phyloP scores from a whole-genome alignment of 495 filamentous ascomycete genomes.

The Annulohypoxylon nitens region DNA sequence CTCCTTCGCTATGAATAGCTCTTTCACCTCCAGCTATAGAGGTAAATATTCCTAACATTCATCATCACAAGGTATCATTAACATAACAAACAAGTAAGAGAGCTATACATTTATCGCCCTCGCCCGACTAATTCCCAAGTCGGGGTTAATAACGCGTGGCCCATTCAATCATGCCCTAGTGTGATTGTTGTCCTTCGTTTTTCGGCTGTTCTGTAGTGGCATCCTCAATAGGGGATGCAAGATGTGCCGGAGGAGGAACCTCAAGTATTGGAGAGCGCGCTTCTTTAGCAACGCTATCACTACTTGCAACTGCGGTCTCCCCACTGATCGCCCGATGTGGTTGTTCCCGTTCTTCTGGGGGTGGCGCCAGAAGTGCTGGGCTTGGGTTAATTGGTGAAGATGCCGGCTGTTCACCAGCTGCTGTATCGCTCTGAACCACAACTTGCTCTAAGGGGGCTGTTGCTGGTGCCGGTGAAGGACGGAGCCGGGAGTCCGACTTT shows the following conservation, averaged over 20 bases:
- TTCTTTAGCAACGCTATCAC: conserved; percentile 28
- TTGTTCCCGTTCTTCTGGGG: conserved; percentile 31
- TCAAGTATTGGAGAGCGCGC: conserved; percentile 30
- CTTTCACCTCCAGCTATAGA: background rate
- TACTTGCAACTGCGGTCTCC: conserved; percentile 45
- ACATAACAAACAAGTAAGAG: background rate
- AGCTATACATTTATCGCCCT: conserved; percentile 10
- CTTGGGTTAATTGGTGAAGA: conserved; percentile 32
- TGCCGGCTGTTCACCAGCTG: conserved; percentile 42
- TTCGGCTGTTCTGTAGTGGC: conserved; percentile 25
- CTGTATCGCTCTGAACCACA: conserved; percentile 41
- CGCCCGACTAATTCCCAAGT: background rate
- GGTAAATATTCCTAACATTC: background rate
- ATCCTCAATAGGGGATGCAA: conserved; percentile 22
- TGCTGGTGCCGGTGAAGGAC: conserved; percentile 15
- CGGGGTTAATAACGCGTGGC: background rate
- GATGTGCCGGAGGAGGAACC: conserved; percentile 30
- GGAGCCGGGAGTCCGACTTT: conserved; percentile 51
- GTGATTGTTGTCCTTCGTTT: conserved; percentile 12
- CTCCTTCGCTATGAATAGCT: conserved; percentile 8
- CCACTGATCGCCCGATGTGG: conserved; percentile 43
- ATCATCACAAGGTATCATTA: conserved; percentile 34
- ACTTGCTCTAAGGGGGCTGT: conserved; percentile 50
- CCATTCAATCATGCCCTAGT: conserved; percentile 2
- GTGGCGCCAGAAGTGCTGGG: conserved; percentile 36